Conservation (phyloP, 192 early-diverging fungal species). For the Coemansia sp. region DNA sequence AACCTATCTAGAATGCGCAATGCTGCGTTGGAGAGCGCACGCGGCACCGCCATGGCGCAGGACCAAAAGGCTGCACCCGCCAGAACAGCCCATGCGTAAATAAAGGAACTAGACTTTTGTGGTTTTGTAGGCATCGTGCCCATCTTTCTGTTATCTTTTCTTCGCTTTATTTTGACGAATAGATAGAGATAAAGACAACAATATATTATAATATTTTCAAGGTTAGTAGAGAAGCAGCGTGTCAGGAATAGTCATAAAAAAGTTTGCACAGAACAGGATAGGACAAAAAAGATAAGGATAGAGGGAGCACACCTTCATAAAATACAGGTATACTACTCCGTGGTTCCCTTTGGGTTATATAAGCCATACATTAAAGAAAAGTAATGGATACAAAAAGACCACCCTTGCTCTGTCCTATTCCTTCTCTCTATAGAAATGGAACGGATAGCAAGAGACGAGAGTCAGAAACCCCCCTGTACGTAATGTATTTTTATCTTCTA, state of each 20-base stretch:
- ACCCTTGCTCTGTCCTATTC: background rate
- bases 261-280: background rate
- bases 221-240: background rate
- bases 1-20: conserved; percentile 21
- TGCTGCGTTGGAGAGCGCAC: conserved; percentile 3
- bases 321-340: background rate
- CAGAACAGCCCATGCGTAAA: conserved; percentile 9
- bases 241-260: background rate
- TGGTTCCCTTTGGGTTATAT: conserved; percentile 2
- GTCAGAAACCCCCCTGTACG: background rate
- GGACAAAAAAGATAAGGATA: background rate
- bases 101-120: background rate
- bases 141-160: background rate
- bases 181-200: background rate
- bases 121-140: background rate
- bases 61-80: conserved; percentile 14
- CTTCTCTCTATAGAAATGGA: background rate
- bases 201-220: background rate
- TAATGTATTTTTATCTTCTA: background rate
- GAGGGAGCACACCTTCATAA: background rate
- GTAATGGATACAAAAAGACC: background rate
- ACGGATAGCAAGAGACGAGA: background rate
- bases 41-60: conserved; percentile 25
- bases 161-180: background rate
- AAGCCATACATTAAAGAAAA: conserved; percentile 5